A percentile compares a stretch with the other conserved stretches of the same genome.
Evolutionary conservation across 768 basidiomycete genomes (phyloP).

Genomic region (Tephrocybe sp.): DNA sequence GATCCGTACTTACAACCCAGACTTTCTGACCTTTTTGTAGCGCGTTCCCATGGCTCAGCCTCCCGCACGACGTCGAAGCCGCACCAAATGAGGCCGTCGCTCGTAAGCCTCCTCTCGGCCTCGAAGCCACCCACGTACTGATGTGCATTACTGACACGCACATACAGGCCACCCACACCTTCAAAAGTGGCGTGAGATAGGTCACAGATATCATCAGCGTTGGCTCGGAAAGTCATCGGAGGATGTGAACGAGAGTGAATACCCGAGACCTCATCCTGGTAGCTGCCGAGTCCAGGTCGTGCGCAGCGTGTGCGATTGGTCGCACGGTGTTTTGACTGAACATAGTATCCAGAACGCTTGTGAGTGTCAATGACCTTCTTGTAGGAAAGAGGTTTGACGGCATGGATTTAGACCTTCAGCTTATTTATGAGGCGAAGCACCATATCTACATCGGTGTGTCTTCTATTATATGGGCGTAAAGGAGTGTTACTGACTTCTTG

Average conservation of each 20-base stretch:
- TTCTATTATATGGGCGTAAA: not conserved
- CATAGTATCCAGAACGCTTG: conserved; percentile 93
- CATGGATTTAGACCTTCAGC: conserved; percentile 52
- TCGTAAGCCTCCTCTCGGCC: conserved; percentile 29
- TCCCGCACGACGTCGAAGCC: conserved; percentile 66
- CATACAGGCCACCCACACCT: conserved; percentile 62
- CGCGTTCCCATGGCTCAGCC: conserved; percentile 65
- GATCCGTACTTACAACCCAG: not conserved
- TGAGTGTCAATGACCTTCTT: conserved; percentile 34
- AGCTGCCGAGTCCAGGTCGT: conserved; percentile 76
- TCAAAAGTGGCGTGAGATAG: conserved; percentile 55
- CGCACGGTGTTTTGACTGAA: conserved; percentile 87
- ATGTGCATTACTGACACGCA: not conserved
- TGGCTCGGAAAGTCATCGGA: conserved; percentile 42
- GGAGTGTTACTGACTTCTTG: conserved; percentile 19
- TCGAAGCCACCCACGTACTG: too few species aligned
- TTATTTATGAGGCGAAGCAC: conserved; percentile 84
- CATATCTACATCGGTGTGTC: conserved; percentile 87
- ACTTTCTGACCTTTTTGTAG: conserved; percentile 26
- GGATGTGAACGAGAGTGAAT: conserved; percentile 33
- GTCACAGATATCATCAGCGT: conserved; percentile 58
- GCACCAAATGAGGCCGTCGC: conserved; percentile 68
- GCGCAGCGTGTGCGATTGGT: conserved; percentile 91
- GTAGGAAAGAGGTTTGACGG: not conserved
- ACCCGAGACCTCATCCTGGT: conserved; percentile 40